Percentiles rank a stretch among this genome's conserved stretches.
Evolutionary conservation across 306 rosid species (phyloP).

Genomic region (Styphnolobium japonicum): DNA sequence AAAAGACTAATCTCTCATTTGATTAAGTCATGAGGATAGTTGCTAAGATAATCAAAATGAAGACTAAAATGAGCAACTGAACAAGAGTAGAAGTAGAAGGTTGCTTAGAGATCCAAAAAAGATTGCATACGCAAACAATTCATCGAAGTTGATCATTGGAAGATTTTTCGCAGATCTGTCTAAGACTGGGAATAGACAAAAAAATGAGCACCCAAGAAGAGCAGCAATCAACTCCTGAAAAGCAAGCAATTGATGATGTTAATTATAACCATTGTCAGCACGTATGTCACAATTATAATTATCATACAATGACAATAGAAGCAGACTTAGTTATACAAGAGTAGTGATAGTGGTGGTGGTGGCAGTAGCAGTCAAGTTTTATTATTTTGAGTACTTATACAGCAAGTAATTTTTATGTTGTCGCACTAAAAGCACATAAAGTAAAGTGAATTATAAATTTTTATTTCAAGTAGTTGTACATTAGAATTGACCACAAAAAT

Average conservation of each 20-base stretch:
- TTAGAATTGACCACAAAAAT: no score
- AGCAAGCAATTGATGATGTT: neutral
- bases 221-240: constrained; percentile 87
- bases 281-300: neutral
- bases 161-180: constrained; percentile 54
- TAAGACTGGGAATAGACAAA: constrained; percentile 70
- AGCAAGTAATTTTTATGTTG: neutral
- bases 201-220: constrained; percentile 83
- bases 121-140: constrained; percentile 71
- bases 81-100: neutral
- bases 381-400: neutral
- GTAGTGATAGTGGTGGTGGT: neutral
- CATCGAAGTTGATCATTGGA: constrained; percentile 72
- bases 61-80: neutral
- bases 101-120: neutral
- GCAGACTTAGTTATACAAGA: neutral
- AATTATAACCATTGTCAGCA: neutral
- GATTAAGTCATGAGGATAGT: no score
- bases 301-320: neutral
- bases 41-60: constrained; percentile 15
- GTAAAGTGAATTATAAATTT: neutral
- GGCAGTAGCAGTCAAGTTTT: neutral
- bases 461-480: neutral
- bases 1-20: no score
- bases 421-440: neutral